Evolutionary conservation across 2,329 filamentous ascomycete genomes (phyloP).

Genomic region (Paraphaeosphaeria minitans): DNA sequence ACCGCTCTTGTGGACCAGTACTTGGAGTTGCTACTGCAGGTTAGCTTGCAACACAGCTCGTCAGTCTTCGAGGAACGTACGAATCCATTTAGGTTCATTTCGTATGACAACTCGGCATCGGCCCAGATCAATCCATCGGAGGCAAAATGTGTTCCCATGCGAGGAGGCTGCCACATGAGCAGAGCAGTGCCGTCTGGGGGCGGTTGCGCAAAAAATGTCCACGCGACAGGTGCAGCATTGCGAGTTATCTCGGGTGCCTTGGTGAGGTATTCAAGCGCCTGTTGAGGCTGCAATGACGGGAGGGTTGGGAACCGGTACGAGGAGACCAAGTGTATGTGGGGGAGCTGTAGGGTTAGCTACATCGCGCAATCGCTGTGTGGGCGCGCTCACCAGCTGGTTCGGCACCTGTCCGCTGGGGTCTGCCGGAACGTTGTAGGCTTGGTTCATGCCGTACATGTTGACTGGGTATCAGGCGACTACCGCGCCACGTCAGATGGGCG

Average conservation of each 20-base stretch:
- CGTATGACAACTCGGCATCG: conserved; percentile 76
- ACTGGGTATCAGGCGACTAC: conserved; percentile 30
- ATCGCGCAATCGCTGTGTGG: conserved; percentile 13
- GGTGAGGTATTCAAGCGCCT: conserved; percentile 82
- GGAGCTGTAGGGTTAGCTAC: conserved; percentile 62
- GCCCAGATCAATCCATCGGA: conserved; percentile 94
- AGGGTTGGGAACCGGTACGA: conserved; percentile 78
- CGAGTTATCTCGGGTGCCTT: conserved; percentile 84
- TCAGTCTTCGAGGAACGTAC: conserved; percentile 48
- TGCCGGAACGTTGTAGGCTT: conserved; percentile 32
- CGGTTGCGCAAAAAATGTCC: conserved; percentile 87
- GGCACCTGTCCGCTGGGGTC: conserved; percentile 46
- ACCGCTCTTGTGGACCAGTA: conserved; percentile 81
- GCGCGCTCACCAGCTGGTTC: conserved; percentile 36
- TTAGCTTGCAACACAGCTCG: conserved; percentile 16
- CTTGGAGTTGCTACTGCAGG: conserved; percentile 78
- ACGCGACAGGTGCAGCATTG: conserved; percentile 84
- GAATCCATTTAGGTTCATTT: conserved; percentile 73
- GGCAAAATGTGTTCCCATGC: conserved; percentile 73
- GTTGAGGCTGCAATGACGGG: conserved; percentile 71
- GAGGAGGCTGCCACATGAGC: conserved; percentile 84
- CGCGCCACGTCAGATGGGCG: conserved; percentile 22
- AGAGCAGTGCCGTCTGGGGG: conserved; percentile 76
- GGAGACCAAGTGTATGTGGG: conserved; percentile 89
- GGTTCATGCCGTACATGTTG: conserved; percentile 44